Evolutionary conservation across 139 green algal species (phyloP).

Genomic region (Coccomyxa sp.): DNA sequence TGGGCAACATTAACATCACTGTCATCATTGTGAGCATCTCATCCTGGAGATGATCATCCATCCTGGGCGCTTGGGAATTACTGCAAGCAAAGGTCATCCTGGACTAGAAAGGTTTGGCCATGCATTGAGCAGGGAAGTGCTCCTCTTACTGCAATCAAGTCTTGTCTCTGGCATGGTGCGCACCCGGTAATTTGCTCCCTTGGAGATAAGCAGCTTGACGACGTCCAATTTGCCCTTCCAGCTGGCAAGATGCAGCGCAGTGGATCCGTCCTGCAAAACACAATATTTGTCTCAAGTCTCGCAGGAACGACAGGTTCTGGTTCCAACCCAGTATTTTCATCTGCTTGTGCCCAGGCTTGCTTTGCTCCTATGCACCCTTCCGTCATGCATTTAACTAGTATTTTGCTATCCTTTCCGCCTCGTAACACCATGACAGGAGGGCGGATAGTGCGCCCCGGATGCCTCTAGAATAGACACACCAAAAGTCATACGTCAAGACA

Average conservation of each 20-base stretch:
- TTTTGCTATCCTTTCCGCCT: background rate
- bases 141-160: too few relatives aligned
- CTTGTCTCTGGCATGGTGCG: too few relatives aligned
- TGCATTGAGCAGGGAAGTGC: too few relatives aligned
- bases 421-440: background rate
- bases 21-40: background rate
- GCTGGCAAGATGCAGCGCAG: conserved; percentile 31
- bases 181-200: conserved; percentile 16
- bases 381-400: background rate
- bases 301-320: background rate
- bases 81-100: background rate
- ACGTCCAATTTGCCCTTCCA: conserved; percentile 25
- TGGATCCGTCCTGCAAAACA: conserved; percentile 15
- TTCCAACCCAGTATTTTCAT: background rate
- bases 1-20: background rate
- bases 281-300: too few relatives aligned
- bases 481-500: too few relatives aligned
- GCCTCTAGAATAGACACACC: too few relatives aligned
- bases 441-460: background rate
- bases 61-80: background rate
- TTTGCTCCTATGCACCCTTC: background rate
- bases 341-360: background rate
- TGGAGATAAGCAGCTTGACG: conserved; percentile 18
- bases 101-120: background rate
- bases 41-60: background rate